These are phyloP conservation scores for Ilex paraguariensis DNA, from an alignment of 305 asterid species.

Conservation along the genomic window DNA sequence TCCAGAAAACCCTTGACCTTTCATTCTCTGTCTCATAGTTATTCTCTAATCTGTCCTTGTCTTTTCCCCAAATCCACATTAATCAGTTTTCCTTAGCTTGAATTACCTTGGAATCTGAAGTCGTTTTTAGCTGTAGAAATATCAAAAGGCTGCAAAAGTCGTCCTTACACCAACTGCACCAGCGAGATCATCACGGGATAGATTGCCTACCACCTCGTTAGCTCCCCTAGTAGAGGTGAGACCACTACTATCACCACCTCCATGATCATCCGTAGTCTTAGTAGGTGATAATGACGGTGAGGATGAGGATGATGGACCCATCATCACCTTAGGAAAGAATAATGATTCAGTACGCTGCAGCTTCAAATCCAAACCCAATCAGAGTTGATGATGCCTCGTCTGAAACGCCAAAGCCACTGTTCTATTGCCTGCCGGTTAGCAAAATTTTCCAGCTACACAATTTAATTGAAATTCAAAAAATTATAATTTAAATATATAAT, in stretches of 20 bases:
- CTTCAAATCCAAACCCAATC: neutral
- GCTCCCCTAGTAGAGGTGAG: slow-evolving; percentile 43
- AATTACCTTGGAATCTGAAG: slow-evolving; percentile 52
- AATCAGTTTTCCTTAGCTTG: too few relatives aligned
- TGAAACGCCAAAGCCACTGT: slow-evolving; percentile 6
- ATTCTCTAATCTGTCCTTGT: too few relatives aligned
- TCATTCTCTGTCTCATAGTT: neutral
- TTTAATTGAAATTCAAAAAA: too few relatives aligned
- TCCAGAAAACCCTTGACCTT: neutral
- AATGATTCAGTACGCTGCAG: slow-evolving; percentile 21
- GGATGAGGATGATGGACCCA: slow-evolving; percentile 19
- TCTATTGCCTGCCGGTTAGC: too few relatives aligned
- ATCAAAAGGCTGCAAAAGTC: slow-evolving; percentile 52
- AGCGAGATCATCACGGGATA: slow-evolving; percentile 19
- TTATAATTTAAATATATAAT: too few relatives aligned
- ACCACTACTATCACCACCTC: slow-evolving; percentile 13
- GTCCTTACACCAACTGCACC: slow-evolving; percentile 21
- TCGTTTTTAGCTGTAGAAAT: slow-evolving; percentile 21
- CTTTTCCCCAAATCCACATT: too few relatives aligned
- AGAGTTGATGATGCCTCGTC: neutral
- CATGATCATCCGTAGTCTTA: too few relatives aligned
- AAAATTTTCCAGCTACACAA: too few relatives aligned
- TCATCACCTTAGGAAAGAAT: slow-evolving; percentile 16
- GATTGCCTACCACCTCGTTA: slow-evolving; percentile 34
- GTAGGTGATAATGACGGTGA: slow-evolving; percentile 18